Evolutionary conservation across 805 yeast species (phyloP).

Genomic region (Myxozyma neglecta): DNA sequence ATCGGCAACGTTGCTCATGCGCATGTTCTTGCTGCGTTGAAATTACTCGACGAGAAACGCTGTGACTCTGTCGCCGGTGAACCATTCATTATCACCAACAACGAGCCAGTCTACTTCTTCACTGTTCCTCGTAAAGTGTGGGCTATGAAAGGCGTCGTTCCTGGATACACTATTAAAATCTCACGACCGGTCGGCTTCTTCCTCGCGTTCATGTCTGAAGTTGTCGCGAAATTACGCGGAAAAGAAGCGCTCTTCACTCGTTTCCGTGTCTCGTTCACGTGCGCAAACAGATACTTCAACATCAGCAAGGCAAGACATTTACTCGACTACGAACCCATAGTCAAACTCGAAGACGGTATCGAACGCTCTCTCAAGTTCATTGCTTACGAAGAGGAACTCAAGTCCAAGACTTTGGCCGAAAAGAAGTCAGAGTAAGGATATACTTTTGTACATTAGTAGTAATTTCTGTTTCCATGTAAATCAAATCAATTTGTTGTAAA

Average conservation of each 20-base stretch:
- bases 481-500: background rate
- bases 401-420: constrained; percentile 13
- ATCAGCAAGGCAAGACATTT: constrained; percentile 78
- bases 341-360: constrained; percentile 77
- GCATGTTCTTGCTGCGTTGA: constrained; percentile 87
- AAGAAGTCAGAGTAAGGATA: constrained; percentile 7
- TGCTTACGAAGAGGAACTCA: constrained; percentile 54
- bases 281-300: constrained; percentile 92
- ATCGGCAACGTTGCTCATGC: constrained; percentile 99
- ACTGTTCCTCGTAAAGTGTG: constrained; percentile 93
- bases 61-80: constrained; percentile 67
- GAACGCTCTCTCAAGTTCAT: constrained; percentile 80
- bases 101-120: constrained; percentile 95
- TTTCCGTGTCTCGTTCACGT: constrained; percentile 86
- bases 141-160: constrained; percentile 92
- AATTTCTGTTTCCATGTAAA: background rate
- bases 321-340: constrained; percentile 78
- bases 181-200: constrained; percentile 73
- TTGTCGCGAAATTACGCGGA: constrained; percentile 65
- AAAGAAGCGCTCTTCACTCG: constrained; percentile 95
- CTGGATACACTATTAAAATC: constrained; percentile 64
- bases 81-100: constrained; percentile 87
- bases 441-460: background rate
- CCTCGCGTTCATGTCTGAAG: constrained; percentile 79
- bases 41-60: constrained; percentile 48